Conservation (phyloP, 106 monocot genomes). For the Dendrobium catenatum region DNA sequence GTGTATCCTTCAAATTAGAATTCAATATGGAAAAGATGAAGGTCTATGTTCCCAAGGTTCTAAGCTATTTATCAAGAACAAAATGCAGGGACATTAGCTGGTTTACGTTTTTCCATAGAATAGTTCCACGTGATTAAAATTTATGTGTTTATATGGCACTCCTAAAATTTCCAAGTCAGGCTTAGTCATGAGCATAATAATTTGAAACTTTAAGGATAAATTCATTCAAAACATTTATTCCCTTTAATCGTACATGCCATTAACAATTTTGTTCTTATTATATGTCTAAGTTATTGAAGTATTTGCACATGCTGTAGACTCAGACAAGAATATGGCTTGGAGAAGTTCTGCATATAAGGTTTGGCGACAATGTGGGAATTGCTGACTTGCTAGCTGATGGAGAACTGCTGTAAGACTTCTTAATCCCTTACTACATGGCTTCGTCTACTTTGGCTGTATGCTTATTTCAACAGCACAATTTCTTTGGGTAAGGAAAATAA, state of each 20-base stretch:
- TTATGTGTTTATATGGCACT: too few species aligned
- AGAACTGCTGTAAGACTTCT: constrained; percentile 56
- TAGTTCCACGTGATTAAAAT: too few species aligned
- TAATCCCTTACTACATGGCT: neutral
- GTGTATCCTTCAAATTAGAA: too few species aligned
- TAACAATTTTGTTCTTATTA: neutral
- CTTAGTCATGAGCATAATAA: neutral
- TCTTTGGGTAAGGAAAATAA: too few species aligned
- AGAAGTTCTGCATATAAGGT: constrained; percentile 54
- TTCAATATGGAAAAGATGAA: too few species aligned
- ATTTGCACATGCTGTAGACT: constrained; percentile 20
- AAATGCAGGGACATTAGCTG: too few species aligned
- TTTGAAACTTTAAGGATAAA: neutral
- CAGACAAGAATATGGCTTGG: constrained; percentile 80
- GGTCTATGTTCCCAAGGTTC: too few species aligned
- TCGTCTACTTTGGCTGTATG: too few species aligned
- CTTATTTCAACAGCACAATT: too few species aligned
- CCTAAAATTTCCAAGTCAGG: too few species aligned
- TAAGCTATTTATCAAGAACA: too few species aligned
- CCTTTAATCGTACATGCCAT: neutral
- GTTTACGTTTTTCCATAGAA: too few species aligned
- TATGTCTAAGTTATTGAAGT: neutral
- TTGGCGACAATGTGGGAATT: constrained; percentile 44
- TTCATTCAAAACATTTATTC: neutral
- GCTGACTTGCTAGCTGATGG: constrained; percentile 66